Conservation (phyloP, 176 grass and related monocot genomes). For the Zoysia pacifica region DNA sequence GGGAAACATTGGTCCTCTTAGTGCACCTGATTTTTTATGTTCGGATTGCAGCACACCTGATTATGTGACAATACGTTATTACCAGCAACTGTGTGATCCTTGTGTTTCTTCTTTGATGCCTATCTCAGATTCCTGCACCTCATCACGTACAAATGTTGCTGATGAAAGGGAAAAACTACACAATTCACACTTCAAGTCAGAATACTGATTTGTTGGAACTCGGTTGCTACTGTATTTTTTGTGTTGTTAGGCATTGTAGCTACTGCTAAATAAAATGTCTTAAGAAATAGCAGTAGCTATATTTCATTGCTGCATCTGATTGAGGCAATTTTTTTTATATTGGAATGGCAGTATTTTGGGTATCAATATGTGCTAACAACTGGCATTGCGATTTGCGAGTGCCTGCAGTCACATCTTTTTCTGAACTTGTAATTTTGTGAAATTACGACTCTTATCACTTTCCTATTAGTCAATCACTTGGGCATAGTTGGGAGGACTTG, state of each 20-base stretch:
- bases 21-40: not conserved
- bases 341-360: not conserved
- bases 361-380: not conserved
- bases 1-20: not conserved
- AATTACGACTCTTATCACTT: not conserved
- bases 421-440: not conserved
- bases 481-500: not conserved
- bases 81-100: slow-evolving; percentile 9
- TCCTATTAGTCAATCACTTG: not conserved
- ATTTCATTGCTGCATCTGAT: not conserved
- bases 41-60: not conserved
- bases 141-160: slow-evolving; percentile 3
- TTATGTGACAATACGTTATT: not conserved
- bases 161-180: not conserved
- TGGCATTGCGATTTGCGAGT: not conserved
- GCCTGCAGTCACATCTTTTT: slow-evolving; percentile 15
- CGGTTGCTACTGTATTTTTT: not conserved
- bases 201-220: not conserved
- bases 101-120: not conserved
- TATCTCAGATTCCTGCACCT: slow-evolving; percentile 1
- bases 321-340: not conserved
- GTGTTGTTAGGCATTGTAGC: not conserved
- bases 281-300: not conserved
- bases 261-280: slow-evolving; percentile 2
- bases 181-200: not conserved